A percentile compares a stretch with the other conserved stretches of the same genome.
phyloP scores from a whole-genome alignment of 176 grass and related monocot species.

The Cenchrus purpureus region DNA sequence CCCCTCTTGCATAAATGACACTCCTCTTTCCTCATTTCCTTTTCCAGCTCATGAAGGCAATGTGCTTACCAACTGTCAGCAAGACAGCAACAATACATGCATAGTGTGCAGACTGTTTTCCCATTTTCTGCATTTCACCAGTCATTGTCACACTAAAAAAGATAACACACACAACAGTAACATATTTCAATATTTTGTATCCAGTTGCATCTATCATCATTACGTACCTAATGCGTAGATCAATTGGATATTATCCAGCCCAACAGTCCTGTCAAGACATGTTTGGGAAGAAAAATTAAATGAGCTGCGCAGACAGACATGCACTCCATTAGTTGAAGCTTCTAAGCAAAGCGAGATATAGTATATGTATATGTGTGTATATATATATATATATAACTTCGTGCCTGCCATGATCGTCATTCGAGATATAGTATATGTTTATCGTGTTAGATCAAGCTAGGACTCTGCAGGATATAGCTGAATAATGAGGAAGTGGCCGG shows the following conservation, averaged over 20 bases:
- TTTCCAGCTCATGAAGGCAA: slow-evolving; percentile 18
- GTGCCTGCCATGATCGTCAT: slow-evolving; percentile 47
- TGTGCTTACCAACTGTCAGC: not conserved
- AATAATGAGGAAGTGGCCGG: slow-evolving; percentile 22
- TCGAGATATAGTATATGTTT: slow-evolving; percentile 1
- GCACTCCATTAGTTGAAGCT: slow-evolving; percentile 19
- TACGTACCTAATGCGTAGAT: not conserved
- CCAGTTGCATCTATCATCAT: not conserved
- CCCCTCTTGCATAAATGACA: slow-evolving; percentile 25
- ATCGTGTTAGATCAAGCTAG: slow-evolving; percentile 4
- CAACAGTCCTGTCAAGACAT: slow-evolving; percentile 14
- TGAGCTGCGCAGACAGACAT: slow-evolving; percentile 31
- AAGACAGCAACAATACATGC: not conserved
- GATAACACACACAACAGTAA: too few species aligned
- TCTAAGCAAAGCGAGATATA: slow-evolving; percentile 35
- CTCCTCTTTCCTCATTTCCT: not conserved
- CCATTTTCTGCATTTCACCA: slow-evolving; percentile 11
- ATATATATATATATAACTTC: not conserved
- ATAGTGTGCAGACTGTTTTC: not conserved
- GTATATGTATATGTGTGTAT: not conserved
- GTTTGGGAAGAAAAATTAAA: not conserved
- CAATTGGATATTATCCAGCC: not conserved
- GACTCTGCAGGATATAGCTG: not conserved
- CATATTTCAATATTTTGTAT: not conserved
- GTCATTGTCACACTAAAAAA: not conserved